Conservation (phyloP, 192 early-diverging fungal genomes). For the Coemansia sp. region DNA sequence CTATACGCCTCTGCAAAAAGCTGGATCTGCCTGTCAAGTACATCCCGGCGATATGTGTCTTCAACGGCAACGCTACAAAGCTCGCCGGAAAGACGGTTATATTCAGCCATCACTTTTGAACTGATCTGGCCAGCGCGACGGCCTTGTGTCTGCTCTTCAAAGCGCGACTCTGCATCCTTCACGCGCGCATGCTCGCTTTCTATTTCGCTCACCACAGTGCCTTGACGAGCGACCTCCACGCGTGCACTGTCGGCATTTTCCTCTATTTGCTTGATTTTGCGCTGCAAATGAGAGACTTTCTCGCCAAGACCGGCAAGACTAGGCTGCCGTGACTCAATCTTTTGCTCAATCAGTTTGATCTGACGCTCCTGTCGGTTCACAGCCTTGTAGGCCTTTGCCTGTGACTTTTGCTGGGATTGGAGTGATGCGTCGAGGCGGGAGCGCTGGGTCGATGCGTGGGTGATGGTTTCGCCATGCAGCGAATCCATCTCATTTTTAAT, state of each 20-base stretch:
- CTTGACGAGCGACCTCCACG: constrained; percentile 61
- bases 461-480: constrained; percentile 53
- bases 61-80: constrained; percentile 65
- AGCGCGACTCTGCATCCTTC: constrained; percentile 55
- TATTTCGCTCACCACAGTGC: constrained; percentile 50
- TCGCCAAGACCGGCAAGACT: constrained; percentile 61
- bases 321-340: constrained; percentile 65
- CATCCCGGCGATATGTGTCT: constrained; percentile 69
- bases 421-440: constrained; percentile 60
- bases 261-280: constrained; percentile 65
- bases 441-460: constrained; percentile 53
- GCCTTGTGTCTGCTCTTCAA: constrained; percentile 53
- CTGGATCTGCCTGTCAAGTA: constrained; percentile 65
- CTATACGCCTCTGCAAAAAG: constrained; percentile 61
- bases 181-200: constrained; percentile 59
- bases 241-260: constrained; percentile 59
- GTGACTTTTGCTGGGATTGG: constrained; percentile 65
- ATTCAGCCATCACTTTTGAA: constrained; percentile 55
- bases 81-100: constrained; percentile 69
- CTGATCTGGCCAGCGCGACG: constrained; percentile 37
- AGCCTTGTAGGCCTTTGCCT: constrained; percentile 73
- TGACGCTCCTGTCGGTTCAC: constrained; percentile 71
- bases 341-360: constrained; percentile 71
- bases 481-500: constrained; percentile 63
- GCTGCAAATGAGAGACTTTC: constrained; percentile 68